Evolutionary conservation across 257 asterid species (phyloP), one percentile per base, ranked within the genome.

Genomic region (Plantago elongata): DNA sequence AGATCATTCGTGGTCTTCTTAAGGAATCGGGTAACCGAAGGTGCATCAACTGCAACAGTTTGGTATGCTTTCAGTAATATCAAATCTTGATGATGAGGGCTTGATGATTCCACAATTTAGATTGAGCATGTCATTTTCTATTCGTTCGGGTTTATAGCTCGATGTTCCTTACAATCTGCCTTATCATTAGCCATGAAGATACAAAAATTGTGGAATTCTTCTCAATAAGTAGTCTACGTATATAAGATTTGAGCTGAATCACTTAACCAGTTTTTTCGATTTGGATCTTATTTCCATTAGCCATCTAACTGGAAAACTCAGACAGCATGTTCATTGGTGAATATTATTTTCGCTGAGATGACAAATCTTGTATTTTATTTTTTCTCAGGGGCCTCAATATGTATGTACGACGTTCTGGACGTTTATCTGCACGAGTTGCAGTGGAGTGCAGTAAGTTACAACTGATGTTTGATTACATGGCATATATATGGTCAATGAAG

Each of bases 371-470:
- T 16, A 40, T 38, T 13, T 34, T 40, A 0, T 0, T 67, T 38
- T 50, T 57, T 22, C 12, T n/a, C 86, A 92, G 99, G 97, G 96
- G 67, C 96, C 96, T 27, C 99, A 92, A 68, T 92, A 92, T 77
- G 87, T 84, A 43, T 92, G 99, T 80, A 89, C 94, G 37, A 86
- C 88, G 45, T 92, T 89, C 77, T 86, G 89, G 91, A 89, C 97
- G 30, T 92, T 92, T 63, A 79, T 92, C 42, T 92, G 99, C 88
- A 81, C 97, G 30, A 87, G 61, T 52, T 92, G 97, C 70, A 89
- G 99, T 45, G 97, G 94, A 11, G 86, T 92, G n/a, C 99, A 92
- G 97, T 89, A 79, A 84, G 97, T 92, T 65, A 12, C 57, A 60
- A 56, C 54, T 40, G 34, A 8, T 40, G 34, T 11, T 60, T 60